A percentile compares a stretch with the other conserved stretches of the same genome.
phyloP scores from a whole-genome alignment of 495 filamentous ascomycete genomes.

The Penicillium chermesinum region DNA sequence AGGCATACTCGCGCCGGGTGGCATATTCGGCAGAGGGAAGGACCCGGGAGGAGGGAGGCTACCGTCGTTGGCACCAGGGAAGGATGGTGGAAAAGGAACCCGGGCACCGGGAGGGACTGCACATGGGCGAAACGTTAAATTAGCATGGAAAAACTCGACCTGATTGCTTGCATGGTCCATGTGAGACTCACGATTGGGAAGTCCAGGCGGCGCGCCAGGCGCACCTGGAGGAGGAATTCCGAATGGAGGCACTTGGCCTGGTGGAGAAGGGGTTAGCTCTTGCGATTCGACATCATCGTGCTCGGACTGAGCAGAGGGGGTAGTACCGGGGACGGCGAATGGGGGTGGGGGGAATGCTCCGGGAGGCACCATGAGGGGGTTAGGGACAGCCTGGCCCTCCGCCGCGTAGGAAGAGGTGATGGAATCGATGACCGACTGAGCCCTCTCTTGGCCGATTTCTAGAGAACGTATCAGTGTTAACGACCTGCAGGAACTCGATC shows the following conservation, averaged over 20 bases:
- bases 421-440: conserved; percentile 94
- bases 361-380: conserved; percentile 66
- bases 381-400: conserved; percentile 79
- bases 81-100: conserved; percentile 61
- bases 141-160: no score
- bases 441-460: conserved; percentile 99
- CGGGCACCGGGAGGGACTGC: conserved; percentile 57
- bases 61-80: conserved; percentile 38
- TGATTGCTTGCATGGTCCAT: background rate
- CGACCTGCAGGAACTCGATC: no score
- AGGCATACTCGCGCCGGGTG: conserved; percentile 51
- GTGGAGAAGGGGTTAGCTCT: conserved; percentile 19
- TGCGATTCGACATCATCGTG: no score
- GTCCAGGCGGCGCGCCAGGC: conserved; percentile 36
- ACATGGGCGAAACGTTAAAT: no score
- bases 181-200: conserved; percentile 43
- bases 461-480: conserved; percentile 7
- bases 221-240: conserved; percentile 45
- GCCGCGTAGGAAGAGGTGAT: conserved; percentile 94
- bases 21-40: conserved; percentile 34
- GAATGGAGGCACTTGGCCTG: conserved; percentile 53
- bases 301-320: no score
- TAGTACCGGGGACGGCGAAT: conserved; percentile 54
- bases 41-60: conserved; percentile 26
- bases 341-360: conserved; percentile 47